phyloP scores from a whole-genome alignment of 768 basidiomycete species.

The Kwoniella bestiolae region DNA sequence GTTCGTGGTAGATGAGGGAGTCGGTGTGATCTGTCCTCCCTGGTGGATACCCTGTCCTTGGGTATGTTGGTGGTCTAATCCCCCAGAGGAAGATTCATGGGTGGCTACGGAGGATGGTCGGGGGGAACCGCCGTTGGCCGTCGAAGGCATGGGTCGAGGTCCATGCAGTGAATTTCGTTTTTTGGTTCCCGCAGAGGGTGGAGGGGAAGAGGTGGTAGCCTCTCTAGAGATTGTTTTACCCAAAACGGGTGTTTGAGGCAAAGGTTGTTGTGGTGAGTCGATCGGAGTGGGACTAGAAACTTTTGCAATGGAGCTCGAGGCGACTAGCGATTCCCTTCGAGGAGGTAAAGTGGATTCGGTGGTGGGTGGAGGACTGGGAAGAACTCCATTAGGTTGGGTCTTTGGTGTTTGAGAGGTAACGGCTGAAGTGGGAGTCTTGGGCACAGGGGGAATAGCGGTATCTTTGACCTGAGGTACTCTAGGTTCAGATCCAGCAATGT shows the following conservation, averaged over 20 bases:
- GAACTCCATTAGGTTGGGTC: background rate
- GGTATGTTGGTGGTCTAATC: background rate
- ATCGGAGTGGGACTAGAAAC: background rate
- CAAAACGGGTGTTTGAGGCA: background rate
- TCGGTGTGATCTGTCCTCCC: slow-evolving; percentile 14
- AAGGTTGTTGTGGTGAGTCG: background rate
- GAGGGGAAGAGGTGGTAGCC: slow-evolving; percentile 11
- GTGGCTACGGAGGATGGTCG: slow-evolving; percentile 12
- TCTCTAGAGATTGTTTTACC: slow-evolving; percentile 14
- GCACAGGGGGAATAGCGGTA: slow-evolving; percentile 1
- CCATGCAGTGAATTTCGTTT: slow-evolving; percentile 24
- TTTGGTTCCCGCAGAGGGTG: slow-evolving; percentile 1
- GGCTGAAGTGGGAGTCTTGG: background rate
- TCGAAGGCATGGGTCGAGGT: slow-evolving; percentile 26
- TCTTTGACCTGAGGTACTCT: background rate
- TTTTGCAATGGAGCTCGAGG: background rate
- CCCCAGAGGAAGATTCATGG: background rate
- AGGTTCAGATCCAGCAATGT: slow-evolving; percentile 5
- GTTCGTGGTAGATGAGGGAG: slow-evolving; percentile 10
- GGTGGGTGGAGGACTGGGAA: background rate
- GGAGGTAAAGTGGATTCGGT: background rate
- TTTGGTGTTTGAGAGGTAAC: background rate
- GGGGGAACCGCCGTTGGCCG: background rate
- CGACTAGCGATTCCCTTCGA: background rate
- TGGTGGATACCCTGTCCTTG: background rate